phyloP scores from a whole-genome alignment of 2,329 filamentous ascomycete genomes.

The Zopfia rhizophila region DNA sequence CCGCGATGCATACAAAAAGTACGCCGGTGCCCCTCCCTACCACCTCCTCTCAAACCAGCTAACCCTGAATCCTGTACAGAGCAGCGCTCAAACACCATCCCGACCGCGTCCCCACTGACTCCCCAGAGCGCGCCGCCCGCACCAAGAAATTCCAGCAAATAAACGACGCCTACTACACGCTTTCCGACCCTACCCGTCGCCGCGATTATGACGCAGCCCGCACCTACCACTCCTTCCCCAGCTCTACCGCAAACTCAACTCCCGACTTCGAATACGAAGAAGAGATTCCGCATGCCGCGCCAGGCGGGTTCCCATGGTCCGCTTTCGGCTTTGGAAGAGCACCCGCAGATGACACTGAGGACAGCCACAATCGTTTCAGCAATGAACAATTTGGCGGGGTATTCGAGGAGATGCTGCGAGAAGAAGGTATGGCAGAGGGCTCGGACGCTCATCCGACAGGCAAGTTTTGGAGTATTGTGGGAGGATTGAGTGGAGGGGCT shows the following conservation, averaged over 20 bases:
- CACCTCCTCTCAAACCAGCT: neutral
- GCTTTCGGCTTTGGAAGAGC: constrained; percentile 68
- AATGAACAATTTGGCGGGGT: constrained; percentile 85
- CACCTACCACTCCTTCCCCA: constrained; percentile 60
- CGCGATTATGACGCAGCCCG: constrained; percentile 85
- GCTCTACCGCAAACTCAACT: constrained; percentile 53
- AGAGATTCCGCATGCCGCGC: constrained; percentile 57
- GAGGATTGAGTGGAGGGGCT: constrained; percentile 85
- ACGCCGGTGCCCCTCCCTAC: constrained; percentile 11
- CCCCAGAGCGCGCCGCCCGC: constrained; percentile 81
- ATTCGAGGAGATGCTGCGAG: constrained; percentile 65
- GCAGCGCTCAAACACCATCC: constrained; percentile 93
- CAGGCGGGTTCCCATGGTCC: constrained; percentile 78
- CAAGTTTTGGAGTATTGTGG: constrained; percentile 87
- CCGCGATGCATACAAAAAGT: constrained; percentile 94
- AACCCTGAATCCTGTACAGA: constrained; percentile 55
- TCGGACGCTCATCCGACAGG: constrained; percentile 69
- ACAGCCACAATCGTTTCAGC: constrained; percentile 66
- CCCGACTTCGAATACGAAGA: constrained; percentile 61
- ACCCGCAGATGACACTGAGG: constrained; percentile 56
- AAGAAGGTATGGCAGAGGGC: constrained; percentile 75
- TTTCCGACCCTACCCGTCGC: constrained; percentile 81
- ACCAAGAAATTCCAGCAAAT: constrained; percentile 92
- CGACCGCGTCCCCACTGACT: constrained; percentile 85
- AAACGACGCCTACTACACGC: constrained; percentile 92